phyloP scores from a whole-genome alignment of 2,329 filamentous ascomycete species.

The Microsporum canis region DNA sequence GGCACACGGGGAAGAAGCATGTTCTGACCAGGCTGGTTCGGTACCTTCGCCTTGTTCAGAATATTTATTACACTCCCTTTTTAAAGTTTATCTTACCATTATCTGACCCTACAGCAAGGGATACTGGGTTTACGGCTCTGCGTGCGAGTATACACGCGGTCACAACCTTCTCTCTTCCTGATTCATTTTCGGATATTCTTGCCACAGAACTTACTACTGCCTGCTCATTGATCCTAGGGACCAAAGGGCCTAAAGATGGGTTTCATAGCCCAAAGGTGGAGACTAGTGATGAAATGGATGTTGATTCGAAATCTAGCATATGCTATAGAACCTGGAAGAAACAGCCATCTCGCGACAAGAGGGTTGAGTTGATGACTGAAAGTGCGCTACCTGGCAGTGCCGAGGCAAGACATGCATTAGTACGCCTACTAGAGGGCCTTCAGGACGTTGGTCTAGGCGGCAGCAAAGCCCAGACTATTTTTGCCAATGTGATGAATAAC shows the following conservation, averaged over 20 bases:
- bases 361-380: conserved; percentile 26
- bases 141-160: conserved; percentile 36
- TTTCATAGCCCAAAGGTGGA: too few relatives aligned
- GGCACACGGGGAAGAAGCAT: neutral
- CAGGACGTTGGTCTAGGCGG: conserved; percentile 46
- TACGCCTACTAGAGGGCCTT: conserved; percentile 35
- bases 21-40: conserved; percentile 20
- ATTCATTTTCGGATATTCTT: conserved; percentile 34
- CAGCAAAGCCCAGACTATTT: conserved; percentile 44
- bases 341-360: conserved; percentile 21
- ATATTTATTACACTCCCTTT: conserved; percentile 29
- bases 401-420: conserved; percentile 25
- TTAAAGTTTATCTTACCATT: conserved; percentile 25
- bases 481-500: conserved; percentile 48
- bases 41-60: conserved; percentile 27
- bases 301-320: conserved; percentile 27
- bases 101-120: conserved; percentile 20
- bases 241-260: conserved; percentile 18
- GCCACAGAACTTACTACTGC: conserved; percentile 36
- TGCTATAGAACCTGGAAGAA: conserved; percentile 30
- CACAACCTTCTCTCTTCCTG: conserved; percentile 38
- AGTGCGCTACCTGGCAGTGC: conserved; percentile 21
- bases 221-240: conserved; percentile 33
- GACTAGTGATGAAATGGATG: conserved; percentile 26
- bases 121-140: conserved; percentile 27